phyloP scores from a whole-genome alignment of 169 alveolate species.

The Theileria orientalis region DNA sequence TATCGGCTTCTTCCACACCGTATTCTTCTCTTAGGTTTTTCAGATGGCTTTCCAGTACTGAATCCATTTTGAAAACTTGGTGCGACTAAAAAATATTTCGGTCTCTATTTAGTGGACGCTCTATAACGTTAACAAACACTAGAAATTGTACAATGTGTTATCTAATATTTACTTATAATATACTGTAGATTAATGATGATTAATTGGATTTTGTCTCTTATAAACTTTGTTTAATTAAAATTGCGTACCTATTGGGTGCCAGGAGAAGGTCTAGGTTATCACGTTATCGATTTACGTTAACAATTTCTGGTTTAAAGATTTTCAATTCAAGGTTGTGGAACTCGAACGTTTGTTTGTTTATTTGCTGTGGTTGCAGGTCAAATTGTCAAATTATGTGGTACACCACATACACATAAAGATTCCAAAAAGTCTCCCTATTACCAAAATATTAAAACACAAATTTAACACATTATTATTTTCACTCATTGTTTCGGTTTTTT shows the following conservation, averaged over 20 bases:
- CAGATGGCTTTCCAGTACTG: constrained; percentile 64
- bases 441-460: background rate
- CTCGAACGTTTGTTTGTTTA: background rate
- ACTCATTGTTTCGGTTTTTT: background rate
- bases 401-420: constrained; percentile 16
- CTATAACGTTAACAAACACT: background rate
- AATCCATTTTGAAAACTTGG: constrained; percentile 74
- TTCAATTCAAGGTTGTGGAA: background rate
- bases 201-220: too few relatives aligned
- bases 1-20: constrained; percentile 62
- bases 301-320: too few relatives aligned
- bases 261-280: too few relatives aligned
- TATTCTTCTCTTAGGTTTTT: constrained; percentile 67
- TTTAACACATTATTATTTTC: background rate
- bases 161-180: too few relatives aligned
- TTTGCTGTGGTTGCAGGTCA: background rate
- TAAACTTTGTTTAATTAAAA: too few relatives aligned
- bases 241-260: too few relatives aligned
- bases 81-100: background rate
- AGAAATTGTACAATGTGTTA: too few relatives aligned
- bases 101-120: background rate
- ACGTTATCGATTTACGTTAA: too few relatives aligned
- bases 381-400: constrained; percentile 1
- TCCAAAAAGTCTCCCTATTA: background rate
- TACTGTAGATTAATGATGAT: too few relatives aligned